Base-by-base conservation (phyloP, 2,329 filamentous ascomycete species). In the Nemania serpens region DNA sequence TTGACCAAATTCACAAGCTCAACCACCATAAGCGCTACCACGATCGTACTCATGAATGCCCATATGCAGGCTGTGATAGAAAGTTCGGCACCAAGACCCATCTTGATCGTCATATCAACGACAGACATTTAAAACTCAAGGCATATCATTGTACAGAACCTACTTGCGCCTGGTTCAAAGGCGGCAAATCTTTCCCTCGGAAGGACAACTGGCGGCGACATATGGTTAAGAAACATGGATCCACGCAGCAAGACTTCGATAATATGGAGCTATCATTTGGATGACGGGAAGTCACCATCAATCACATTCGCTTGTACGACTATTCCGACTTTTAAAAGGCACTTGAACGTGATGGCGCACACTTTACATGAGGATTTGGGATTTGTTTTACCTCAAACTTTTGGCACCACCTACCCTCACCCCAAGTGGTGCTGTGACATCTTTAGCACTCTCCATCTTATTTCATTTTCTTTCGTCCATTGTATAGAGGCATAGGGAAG, bases 121-220 rank as follows among this genome's bases (percentile, higher is more conserved):
- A 87, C 68, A 82, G 84, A 59, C 84, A 87, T 69, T 78, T 80
- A 65, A 85, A 86, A 75, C 83, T 81, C 61, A 83, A 82, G 70
- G 84, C 84, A 60, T 87, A 83, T 58, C 83, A 86, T 69, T 87
- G 84, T 66, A 82, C 79, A 0, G 78, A 84, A 4, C 76, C 75
- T 2, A 79, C 78, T 6, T 87, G 84, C 66, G 77, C 81, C 5
- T 87, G 84, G 68, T 86, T 83, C n/a, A 79, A 78, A 58, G 84
- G 84, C 9, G 82, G 84, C 56, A 86, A 84, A 63, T 82, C 81
- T 0, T 87, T 87, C 65, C 83, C 84, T 1, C 76, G 84, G 55
- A 87, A 87, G 68, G 84, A 87, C 68, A 87, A 87, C 71, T 87
- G 84, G 84, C 81, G 84, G 66, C 75, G 84, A 58, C 84, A 87